Percentiles rank a stretch among this genome's conserved stretches.
These are phyloP conservation scores for Boletus reticuloceps DNA, from an alignment of 768 basidiomycete species.

Conservation along the genomic window DNA sequence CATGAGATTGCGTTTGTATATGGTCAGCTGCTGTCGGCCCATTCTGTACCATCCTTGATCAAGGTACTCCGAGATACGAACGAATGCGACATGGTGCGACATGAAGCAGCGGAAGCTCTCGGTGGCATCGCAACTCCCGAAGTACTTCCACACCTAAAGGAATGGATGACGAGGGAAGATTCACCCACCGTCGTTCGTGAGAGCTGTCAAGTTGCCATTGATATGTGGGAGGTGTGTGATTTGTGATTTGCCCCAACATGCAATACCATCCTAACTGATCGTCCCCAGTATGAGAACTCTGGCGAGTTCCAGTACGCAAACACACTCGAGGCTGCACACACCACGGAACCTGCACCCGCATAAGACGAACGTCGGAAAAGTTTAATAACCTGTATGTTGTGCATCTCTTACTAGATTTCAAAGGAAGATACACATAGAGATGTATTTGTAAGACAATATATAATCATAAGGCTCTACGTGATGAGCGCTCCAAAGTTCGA, in stretches of 20 bases:
- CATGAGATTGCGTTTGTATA: constrained; percentile 99
- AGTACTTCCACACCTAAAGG: constrained; percentile 80
- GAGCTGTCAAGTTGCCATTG: constrained; percentile 94
- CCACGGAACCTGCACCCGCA: constrained; percentile 9
- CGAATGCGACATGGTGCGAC: constrained; percentile 96
- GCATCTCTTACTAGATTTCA: background rate
- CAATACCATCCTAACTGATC: background rate
- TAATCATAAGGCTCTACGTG: background rate
- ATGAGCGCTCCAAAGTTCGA: too few relatives aligned
- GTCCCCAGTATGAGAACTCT: constrained; percentile 71
- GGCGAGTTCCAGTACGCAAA: constrained; percentile 77
- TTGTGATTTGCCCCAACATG: constrained; percentile 18
- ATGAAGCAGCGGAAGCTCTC: constrained; percentile 97
- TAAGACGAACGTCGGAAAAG: constrained; percentile 6
- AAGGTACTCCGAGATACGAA: constrained; percentile 64
- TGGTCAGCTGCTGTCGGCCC: constrained; percentile 87
- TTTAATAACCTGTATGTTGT: background rate
- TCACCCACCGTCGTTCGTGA: constrained; percentile 89
- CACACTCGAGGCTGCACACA: constrained; percentile 34
- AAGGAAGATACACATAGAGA: background rate
- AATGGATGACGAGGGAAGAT: constrained; percentile 78
- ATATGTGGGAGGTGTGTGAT: constrained; percentile 87
- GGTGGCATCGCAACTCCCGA: constrained; percentile 97
- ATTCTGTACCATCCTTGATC: constrained; percentile 84
- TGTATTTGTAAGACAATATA: background rate